A percentile compares a stretch with the other conserved stretches of the same genome.
Conservation (phyloP, 2,329 filamentous ascomycete genomes). For the Neurospora sp. region DNA sequence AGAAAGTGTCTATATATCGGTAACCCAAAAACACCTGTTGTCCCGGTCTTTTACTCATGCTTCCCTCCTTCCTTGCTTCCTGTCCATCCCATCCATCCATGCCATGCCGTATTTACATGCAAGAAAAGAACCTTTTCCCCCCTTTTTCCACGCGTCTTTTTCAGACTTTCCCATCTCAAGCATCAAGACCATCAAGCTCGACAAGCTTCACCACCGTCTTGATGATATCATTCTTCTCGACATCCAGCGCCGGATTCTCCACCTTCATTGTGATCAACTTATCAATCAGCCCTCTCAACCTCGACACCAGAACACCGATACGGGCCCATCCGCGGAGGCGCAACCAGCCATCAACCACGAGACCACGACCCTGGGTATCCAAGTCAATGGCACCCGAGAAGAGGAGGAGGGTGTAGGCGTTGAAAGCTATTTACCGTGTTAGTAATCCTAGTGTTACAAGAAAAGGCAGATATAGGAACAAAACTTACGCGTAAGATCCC, state of each 20-base stretch:
- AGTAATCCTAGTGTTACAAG: slow-evolving; percentile 11
- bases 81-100: background rate
- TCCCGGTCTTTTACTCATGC: background rate
- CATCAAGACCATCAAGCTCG: slow-evolving; percentile 81
- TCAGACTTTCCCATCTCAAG: slow-evolving; percentile 23
- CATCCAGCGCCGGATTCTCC: slow-evolving; percentile 57
- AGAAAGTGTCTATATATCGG: background rate
- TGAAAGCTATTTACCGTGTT: slow-evolving; percentile 55
- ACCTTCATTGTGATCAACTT: slow-evolving; percentile 72
- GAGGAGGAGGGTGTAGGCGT: slow-evolving; percentile 76
- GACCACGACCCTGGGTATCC: slow-evolving; percentile 76
- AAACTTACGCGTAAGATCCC: slow-evolving; percentile 75
- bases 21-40: background rate
- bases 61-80: background rate
- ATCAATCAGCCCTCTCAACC: slow-evolving; percentile 80
- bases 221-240: slow-evolving; percentile 58
- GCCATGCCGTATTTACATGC: background rate
- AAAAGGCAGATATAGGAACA: background rate
- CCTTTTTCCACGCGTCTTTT: background rate
- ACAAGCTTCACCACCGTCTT: slow-evolving; percentile 70
- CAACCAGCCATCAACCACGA: slow-evolving; percentile 90
- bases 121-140: background rate
- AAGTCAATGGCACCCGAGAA: slow-evolving; percentile 80
- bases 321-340: slow-evolving; percentile 81
- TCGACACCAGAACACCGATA: slow-evolving; percentile 79